These are phyloP conservation scores for Emmonsiellopsis sp. DNA, from an alignment of 2,329 filamentous ascomycete genomes.

Conservation along the genomic window DNA sequence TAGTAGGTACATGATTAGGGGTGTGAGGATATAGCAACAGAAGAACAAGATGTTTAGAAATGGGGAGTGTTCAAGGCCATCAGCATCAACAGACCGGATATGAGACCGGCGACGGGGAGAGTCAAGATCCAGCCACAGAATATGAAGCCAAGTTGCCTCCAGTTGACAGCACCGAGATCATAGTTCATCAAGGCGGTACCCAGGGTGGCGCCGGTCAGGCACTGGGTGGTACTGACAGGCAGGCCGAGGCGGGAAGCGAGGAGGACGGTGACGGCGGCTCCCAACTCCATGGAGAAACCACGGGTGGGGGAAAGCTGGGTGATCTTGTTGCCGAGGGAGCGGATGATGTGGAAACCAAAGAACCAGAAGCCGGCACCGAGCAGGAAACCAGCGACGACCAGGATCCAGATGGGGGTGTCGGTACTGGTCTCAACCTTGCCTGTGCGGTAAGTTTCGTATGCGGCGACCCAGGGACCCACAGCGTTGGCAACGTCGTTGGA, in stretches of 20 bases:
- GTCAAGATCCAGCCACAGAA: slow-evolving; percentile 38
- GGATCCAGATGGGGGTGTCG: slow-evolving; percentile 31
- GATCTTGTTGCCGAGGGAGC: slow-evolving; percentile 32
- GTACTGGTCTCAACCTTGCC: slow-evolving; percentile 22
- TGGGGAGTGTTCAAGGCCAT: slow-evolving; percentile 36
- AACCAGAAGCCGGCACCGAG: slow-evolving; percentile 34
- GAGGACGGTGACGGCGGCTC: slow-evolving; percentile 30
- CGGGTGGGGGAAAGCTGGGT: slow-evolving; percentile 30
- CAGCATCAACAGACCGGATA: slow-evolving; percentile 30
- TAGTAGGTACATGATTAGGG: too few species aligned
- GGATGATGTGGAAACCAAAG: slow-evolving; percentile 33
- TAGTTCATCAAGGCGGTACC: slow-evolving; percentile 30
- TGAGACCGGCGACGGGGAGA: slow-evolving; percentile 32
- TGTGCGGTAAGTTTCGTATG: slow-evolving; percentile 27
- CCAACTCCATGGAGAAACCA: slow-evolving; percentile 31
- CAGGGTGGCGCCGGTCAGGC: slow-evolving; percentile 25
- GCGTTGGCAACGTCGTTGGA: slow-evolving; percentile 37
- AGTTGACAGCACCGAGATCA: slow-evolving; percentile 33
- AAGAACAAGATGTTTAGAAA: slow-evolving; percentile 11
- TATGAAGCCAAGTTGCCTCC: slow-evolving; percentile 34
- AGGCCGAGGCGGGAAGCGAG: slow-evolving; percentile 24
- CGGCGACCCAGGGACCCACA: slow-evolving; percentile 31
- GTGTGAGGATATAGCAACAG: too few species aligned
- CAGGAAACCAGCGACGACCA: slow-evolving; percentile 27
- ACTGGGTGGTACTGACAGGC: slow-evolving; percentile 30